These are phyloP conservation scores for Saccharomyces pastorianus DNA, from an alignment of 1,139 yeast species.

Conservation along the genomic window DNA sequence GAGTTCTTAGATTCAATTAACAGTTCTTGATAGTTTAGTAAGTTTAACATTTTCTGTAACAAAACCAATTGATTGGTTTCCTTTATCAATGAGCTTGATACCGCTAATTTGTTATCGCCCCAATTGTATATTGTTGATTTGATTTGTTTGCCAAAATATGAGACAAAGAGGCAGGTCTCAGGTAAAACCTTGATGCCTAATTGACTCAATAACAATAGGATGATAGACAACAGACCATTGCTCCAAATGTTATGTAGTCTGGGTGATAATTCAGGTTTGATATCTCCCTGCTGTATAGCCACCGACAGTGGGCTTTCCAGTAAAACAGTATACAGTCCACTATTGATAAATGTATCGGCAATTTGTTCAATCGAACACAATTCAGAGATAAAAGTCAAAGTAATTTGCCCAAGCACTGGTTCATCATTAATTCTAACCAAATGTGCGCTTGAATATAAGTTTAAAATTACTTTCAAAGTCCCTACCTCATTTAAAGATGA, in stretches of 20 bases:
- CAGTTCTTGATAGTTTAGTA: constrained; percentile 42
- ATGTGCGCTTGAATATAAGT: constrained; percentile 63
- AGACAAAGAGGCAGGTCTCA: constrained; percentile 57
- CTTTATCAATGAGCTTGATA: constrained; percentile 58
- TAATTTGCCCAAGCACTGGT: constrained; percentile 61
- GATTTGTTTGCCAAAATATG: constrained; percentile 60
- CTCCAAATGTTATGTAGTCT: constrained; percentile 72
- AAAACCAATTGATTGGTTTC: constrained; percentile 76
- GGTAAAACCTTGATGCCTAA: constrained; percentile 59
- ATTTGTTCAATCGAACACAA: constrained; percentile 53
- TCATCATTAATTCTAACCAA: constrained; percentile 54
- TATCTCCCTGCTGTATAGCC: constrained; percentile 56
- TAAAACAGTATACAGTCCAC: constrained; percentile 62
- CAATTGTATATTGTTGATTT: constrained; percentile 58
- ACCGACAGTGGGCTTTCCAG: constrained; percentile 69
- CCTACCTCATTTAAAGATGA: constrained; percentile 49
- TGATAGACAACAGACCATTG: constrained; percentile 67
- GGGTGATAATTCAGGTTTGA: constrained; percentile 44
- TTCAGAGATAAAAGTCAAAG: constrained; percentile 63
- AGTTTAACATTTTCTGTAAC: constrained; percentile 50
- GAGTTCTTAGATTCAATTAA: constrained; percentile 18
- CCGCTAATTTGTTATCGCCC: constrained; percentile 54
- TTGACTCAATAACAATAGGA: constrained; percentile 50
- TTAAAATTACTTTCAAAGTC: constrained; percentile 54
- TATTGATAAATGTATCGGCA: constrained; percentile 56